Evolutionary conservation across 805 yeast genomes (phyloP).

Genomic region (Candida stauntonica): DNA sequence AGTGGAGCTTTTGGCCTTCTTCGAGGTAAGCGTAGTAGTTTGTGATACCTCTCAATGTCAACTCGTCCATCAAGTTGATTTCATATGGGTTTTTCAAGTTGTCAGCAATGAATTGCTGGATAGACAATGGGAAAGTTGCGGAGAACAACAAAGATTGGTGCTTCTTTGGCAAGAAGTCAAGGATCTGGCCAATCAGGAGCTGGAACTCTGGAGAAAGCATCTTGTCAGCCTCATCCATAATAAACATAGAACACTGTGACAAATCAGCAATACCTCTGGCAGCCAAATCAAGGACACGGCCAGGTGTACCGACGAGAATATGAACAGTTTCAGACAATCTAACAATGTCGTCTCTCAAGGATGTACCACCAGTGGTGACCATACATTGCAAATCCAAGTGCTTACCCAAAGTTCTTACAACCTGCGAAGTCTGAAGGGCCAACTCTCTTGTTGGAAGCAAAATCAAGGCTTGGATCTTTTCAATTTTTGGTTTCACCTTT

Average conservation of each 20-base stretch:
- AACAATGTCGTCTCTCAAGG: constrained; percentile 87
- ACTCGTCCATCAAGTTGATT: constrained; percentile 95
- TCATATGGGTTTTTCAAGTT: constrained; percentile 91
- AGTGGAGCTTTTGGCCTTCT: constrained; percentile 92
- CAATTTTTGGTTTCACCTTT: constrained; percentile 75
- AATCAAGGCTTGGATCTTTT: constrained; percentile 86
- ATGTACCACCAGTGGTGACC: constrained; percentile 99
- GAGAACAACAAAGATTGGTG: constrained; percentile 86
- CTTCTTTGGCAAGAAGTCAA: constrained; percentile 70
- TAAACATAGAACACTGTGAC: constrained; percentile 78
- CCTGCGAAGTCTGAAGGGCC: constrained; percentile 96
- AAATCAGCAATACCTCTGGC: constrained; percentile 83
- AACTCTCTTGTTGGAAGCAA: constrained; percentile 97
- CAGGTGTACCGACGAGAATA: constrained; percentile 95
- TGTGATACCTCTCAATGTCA: constrained; percentile 92
- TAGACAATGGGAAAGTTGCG: constrained; percentile 95
- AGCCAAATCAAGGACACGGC: constrained; percentile 93
- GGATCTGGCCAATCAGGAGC: constrained; percentile 78
- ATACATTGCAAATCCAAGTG: constrained; percentile 89
- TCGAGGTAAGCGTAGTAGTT: constrained; percentile 98
- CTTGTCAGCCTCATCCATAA: constrained; percentile 99
- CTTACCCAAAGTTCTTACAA: constrained; percentile 91
- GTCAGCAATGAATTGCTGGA: constrained; percentile 86
- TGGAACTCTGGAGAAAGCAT: constrained; percentile 90
- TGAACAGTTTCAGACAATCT: constrained; percentile 93